Evolutionary conservation across 192 early-diverging fungal genomes (phyloP).

Genomic region (Backusella tarrabulga): DNA sequence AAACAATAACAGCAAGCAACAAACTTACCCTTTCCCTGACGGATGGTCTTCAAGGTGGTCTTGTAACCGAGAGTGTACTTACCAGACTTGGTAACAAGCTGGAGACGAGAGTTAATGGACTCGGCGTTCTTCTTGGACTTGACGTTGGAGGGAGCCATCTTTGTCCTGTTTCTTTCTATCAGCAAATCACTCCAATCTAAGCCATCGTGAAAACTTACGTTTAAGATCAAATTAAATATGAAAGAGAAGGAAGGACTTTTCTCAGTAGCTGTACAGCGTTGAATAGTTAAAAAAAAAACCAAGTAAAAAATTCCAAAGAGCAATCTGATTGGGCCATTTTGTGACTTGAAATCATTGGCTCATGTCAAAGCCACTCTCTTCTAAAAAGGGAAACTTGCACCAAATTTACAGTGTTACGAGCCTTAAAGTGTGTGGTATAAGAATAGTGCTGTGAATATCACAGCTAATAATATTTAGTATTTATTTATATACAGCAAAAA

Average conservation of each 20-base stretch:
- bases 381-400: background rate
- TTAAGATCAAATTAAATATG: slow-evolving; percentile 9
- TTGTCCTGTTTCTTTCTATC: background rate
- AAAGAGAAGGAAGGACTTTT: slow-evolving; percentile 6
- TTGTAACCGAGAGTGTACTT: slow-evolving; percentile 99
- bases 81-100: slow-evolving; percentile 99
- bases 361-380: background rate
- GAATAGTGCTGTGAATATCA: background rate
- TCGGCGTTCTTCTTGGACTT: slow-evolving; percentile 88
- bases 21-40: slow-evolving; percentile 86
- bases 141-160: slow-evolving; percentile 46
- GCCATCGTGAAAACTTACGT: background rate
- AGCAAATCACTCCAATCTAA: background rate
- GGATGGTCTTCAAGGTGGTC: slow-evolving; percentile 96
- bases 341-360: background rate
- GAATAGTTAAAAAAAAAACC: background rate
- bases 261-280: background rate
- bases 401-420: background rate
- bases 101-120: slow-evolving; percentile 97
- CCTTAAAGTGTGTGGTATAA: background rate
- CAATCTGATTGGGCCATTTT: background rate
- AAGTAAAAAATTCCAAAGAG: background rate
- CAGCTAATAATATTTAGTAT: background rate
- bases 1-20: background rate
- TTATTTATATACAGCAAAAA: background rate